These are phyloP conservation scores for Ilex asprella DNA, from an alignment of 257 asterid species.

Conservation along the genomic window DNA sequence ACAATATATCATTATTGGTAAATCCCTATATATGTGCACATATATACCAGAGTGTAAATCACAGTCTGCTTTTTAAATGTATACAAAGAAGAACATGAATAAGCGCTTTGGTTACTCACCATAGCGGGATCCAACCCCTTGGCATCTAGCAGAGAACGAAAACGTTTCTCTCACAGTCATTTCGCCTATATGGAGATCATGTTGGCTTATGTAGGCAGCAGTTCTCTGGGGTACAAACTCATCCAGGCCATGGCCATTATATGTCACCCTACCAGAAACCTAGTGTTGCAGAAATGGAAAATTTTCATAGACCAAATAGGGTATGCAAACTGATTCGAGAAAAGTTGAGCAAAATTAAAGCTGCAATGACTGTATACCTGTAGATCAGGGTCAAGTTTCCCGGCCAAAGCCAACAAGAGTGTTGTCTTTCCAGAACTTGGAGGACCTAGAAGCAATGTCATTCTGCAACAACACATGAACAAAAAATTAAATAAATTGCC, in stretches of 20 bases:
- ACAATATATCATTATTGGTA: too few species aligned
- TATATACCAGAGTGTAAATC: background rate
- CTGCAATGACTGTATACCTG: conserved; percentile 24
- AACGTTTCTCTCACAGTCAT: conserved; percentile 77
- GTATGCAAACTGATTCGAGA: background rate
- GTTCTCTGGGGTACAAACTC: conserved; percentile 63
- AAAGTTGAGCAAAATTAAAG: background rate
- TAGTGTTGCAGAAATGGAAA: conserved; percentile 3
- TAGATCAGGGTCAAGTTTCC: conserved; percentile 46
- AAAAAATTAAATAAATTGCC: background rate
- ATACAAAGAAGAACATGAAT: too few species aligned
- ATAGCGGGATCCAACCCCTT: conserved; percentile 66
- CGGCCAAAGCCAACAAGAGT: conserved; percentile 59
- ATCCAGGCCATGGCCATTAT: conserved; percentile 49
- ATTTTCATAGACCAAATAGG: background rate
- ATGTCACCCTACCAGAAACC: conserved; percentile 43
- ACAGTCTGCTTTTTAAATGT: background rate
- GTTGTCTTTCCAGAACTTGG: conserved; percentile 60
- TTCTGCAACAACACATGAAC: conserved; percentile 4
- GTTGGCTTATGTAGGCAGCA: conserved; percentile 62
- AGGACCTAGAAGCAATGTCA: conserved; percentile 63
- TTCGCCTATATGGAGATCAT: conserved; percentile 61
- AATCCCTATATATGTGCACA: background rate
- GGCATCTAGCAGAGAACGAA: conserved; percentile 65
- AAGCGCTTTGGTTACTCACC: conserved; percentile 28